Percentiles rank a stretch among this genome's conserved stretches.
phyloP scores from a whole-genome alignment of 2,329 filamentous ascomycete genomes.

The Sporothrix luriei region DNA sequence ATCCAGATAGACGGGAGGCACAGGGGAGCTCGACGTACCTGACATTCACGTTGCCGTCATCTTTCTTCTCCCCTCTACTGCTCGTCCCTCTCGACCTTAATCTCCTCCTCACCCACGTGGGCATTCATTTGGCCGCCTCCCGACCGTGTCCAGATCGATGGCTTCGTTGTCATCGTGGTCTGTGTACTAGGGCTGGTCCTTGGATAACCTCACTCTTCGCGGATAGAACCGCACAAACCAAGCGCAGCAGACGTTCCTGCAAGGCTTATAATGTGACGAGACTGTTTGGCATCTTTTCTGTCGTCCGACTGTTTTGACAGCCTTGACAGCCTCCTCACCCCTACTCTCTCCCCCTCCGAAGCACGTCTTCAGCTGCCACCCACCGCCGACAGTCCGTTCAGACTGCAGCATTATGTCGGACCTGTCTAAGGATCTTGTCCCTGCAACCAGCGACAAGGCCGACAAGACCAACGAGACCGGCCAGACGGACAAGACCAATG shows the following conservation, averaged over 20 bases:
- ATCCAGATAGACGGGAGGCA: background rate
- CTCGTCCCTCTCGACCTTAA: background rate
- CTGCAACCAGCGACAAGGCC: background rate
- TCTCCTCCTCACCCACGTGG: too few species aligned
- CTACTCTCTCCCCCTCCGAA: background rate
- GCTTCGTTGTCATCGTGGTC: background rate
- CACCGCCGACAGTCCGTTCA: conserved; percentile 26
- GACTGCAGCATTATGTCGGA: conserved; percentile 22
- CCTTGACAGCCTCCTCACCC: background rate
- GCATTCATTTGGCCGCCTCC: too few species aligned
- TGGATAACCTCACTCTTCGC: background rate
- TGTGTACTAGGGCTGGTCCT: conserved; percentile 11
- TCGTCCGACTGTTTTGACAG: too few species aligned
- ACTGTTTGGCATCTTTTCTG: too few species aligned
- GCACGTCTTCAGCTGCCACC: background rate
- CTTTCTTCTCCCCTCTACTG: background rate
- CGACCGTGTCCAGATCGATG: background rate
- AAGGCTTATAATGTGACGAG: too few species aligned
- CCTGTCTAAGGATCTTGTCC: background rate
- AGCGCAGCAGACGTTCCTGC: background rate
- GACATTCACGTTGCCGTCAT: background rate
- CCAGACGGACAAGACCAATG: background rate
- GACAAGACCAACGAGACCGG: background rate
- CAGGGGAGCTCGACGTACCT: background rate
- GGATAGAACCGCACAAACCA: background rate